Conservation (phyloP, 331 rosid genomes). For the Acacia concinna region DNA sequence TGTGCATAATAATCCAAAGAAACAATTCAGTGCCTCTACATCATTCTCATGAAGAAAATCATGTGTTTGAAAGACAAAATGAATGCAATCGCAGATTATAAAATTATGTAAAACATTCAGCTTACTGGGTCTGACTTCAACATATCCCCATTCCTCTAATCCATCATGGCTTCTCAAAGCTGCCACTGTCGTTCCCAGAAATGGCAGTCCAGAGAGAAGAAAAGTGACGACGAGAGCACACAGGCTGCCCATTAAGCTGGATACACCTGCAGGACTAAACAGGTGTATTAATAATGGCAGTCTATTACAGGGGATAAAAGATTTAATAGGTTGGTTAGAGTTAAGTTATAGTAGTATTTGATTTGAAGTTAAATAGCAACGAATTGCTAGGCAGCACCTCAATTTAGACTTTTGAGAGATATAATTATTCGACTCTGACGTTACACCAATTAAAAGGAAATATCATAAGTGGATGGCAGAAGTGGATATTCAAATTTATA, state of each 20-base stretch:
- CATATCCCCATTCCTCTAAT: slow-evolving; percentile 71
- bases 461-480: background rate
- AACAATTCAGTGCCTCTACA: background rate
- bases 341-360: background rate
- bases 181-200: slow-evolving; percentile 27
- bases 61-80: background rate
- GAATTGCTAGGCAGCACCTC: background rate
- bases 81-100: background rate
- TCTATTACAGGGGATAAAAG: background rate
- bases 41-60: background rate
- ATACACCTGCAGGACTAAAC: background rate
- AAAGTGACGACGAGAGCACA: slow-evolving; percentile 13
- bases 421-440: background rate
- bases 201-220: slow-evolving; percentile 32
- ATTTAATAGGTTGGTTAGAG: background rate
- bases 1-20: slow-evolving; percentile 24
- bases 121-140: slow-evolving; percentile 60
- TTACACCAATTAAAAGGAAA: background rate
- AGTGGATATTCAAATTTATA: background rate
- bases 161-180: slow-evolving; percentile 37
- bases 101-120: background rate
- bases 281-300: background rate
- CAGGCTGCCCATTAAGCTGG: slow-evolving; percentile 24
- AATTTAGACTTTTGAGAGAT: background rate
- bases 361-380: background rate